These are phyloP conservation scores for Aegle marmelos DNA, from an alignment of 345 rosid species.

Conservation along the genomic window DNA sequence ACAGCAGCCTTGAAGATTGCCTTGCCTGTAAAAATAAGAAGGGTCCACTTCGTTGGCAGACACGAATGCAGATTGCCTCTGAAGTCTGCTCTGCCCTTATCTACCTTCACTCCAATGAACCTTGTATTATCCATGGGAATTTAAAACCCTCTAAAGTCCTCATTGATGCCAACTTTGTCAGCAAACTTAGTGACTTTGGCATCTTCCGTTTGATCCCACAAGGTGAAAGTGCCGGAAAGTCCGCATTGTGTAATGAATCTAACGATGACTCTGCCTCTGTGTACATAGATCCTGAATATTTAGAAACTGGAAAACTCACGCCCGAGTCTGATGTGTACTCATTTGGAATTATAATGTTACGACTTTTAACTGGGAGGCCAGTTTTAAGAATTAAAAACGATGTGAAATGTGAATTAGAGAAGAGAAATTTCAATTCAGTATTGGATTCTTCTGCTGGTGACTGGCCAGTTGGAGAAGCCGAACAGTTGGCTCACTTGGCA, in stretches of 20 bases:
- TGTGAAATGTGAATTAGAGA: constrained; percentile 62
- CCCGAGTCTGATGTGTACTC: constrained; percentile 71
- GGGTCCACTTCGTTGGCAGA: constrained; percentile 64
- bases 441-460: constrained; percentile 74
- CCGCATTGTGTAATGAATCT: constrained; percentile 2
- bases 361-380: constrained; percentile 71
- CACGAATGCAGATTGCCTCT: constrained; percentile 56
- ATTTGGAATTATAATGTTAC: constrained; percentile 72
- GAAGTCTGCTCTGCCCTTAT: constrained; percentile 80
- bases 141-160: constrained; percentile 81
- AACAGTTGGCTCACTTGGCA: constrained; percentile 58
- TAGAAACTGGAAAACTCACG: constrained; percentile 41
- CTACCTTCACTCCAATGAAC: constrained; percentile 81
- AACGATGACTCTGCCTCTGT: constrained; percentile 18
- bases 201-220: constrained; percentile 45
- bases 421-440: constrained; percentile 47
- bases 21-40: constrained; percentile 48
- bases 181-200: constrained; percentile 73
- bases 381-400: constrained; percentile 47
- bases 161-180: constrained; percentile 60
- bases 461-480: constrained; percentile 62
- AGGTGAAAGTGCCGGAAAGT: constrained; percentile 14
- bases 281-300: constrained; percentile 56
- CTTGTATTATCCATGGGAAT: constrained; percentile 76
- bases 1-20: constrained; percentile 71